Base-by-base conservation (phyloP, 2,329 filamentous ascomycete genomes). In the Colletotrichum incanum region DNA sequence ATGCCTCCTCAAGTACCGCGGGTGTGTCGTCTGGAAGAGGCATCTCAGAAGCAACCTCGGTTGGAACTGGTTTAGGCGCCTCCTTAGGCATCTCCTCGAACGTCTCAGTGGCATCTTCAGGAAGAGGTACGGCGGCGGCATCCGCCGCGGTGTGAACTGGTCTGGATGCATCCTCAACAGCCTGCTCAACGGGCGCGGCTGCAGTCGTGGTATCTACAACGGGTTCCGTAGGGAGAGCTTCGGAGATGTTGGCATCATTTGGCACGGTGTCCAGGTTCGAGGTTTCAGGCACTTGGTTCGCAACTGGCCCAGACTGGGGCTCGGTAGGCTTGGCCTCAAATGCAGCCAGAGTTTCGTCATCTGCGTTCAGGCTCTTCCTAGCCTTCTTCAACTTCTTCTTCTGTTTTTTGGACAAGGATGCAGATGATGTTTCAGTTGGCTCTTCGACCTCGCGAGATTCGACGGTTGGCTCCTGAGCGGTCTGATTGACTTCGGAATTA, bases 341-440 rank as follows among this genome's bases (percentile, higher is more conserved):
- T 6, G 47, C 41, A 20, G 31, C 63, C 20, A 62, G 9, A 41
- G 65, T 26, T 60, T 73, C 66, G 37, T 68, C 67, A n/a, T 75
- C 67, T 11, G 52, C 67, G n/a, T 66, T 65, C 55, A 71, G 70
- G 26, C 59, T 52, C 37, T 75, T 67, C 67, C 71, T 73, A 23
- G 61, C 41, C 60, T 75, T 76, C 49, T 74, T 73, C 49, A 64
- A 63, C 59, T 76, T 76, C 65, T 76, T 76, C 65, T 70, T 76
- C 16, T 80, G 71, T 58, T 75, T 75, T 43, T 73, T 76, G 61
- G 67, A 63, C 41, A 73, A 63, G 7, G 65, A 49, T 14, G 60
- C 58, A 52, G 67, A 60, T 14, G 59, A 23, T 9, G 45, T 50
- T 18, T 61, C 71, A 8, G 39, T 64, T 23, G 26, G 43, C 20